Evolutionary conservation across 108 stramenopile genomes (phyloP), one percentile per base, ranked within the genome.

Genomic region (Cyclostephanos tholiformis): DNA sequence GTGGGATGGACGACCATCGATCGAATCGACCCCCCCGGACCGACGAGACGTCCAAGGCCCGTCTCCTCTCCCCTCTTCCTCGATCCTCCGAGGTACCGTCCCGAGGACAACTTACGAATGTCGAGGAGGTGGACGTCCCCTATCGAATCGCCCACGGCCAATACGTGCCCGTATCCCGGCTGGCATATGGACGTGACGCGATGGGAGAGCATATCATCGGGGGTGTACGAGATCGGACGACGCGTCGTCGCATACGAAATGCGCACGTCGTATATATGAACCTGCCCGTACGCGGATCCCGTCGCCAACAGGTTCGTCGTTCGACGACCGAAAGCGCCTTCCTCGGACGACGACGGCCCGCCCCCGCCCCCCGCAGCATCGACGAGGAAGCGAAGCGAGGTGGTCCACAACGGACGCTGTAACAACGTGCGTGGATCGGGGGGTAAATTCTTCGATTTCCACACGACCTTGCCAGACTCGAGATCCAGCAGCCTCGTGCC

Each of bases 361-460:
- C 94, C 11, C 85, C 82, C 5, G 91, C 89, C 68, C 91, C 66
- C 3, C 84, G 60, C 65, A 82, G 76, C n/a, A 51, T 63, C 6
- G 58, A 44, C 6, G 26, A 90, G 60, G 60, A 89, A 92, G 48
- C 72, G 68, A 22, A 95, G 68, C 9, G 88, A 65, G 0, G 90
- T 84, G 27, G 94, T 84, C 94, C 94, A 95, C 23, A 91, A 77
- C 8, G 87, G 91, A 55, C 89, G 88, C 65, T 90, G 91, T 1
- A 95, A 65, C 20, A 95, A 72, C 20, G 94, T 95, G 80, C 89
- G 91, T 19, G 90, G 90, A 84, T 95, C 89, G 8, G 93, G 89
- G 39, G 90, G 85, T 48, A 92, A 55, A 80, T 95, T 95, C 71
- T 95, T 95, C 22, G 91, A 86, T 71, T 93, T 95, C 88, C 89